Percentiles rank a stretch among this genome's conserved stretches.
Evolutionary conservation across 805 yeast species (phyloP).

Genomic region (Suhomyces emberorum): DNA sequence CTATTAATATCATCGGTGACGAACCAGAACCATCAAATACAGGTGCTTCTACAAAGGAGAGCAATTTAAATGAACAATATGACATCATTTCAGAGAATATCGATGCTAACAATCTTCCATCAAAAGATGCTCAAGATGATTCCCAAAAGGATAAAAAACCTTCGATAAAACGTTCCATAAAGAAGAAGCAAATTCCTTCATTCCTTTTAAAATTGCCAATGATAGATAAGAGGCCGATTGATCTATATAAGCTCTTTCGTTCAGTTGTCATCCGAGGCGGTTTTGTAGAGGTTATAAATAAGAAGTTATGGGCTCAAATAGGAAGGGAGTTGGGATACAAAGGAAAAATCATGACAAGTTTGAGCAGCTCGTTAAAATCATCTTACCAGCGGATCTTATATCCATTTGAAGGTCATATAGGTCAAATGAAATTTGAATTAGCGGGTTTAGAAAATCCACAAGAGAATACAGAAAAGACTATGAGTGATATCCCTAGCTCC

Average conservation of each 20-base stretch:
- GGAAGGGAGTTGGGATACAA: constrained; percentile 78
- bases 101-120: too few species aligned
- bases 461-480: not conserved
- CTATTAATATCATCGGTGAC: too few species aligned
- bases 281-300: constrained; percentile 54
- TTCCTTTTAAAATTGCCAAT: constrained; percentile 53
- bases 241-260: constrained; percentile 55
- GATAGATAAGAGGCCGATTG: constrained; percentile 64
- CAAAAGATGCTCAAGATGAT: too few species aligned
- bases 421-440: constrained; percentile 3
- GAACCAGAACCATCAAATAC: too few species aligned
- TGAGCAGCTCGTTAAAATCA: constrained; percentile 62
- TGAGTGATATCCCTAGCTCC: not conserved
- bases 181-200: constrained; percentile 12
- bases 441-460: not conserved
- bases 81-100: too few species aligned
- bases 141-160: too few species aligned
- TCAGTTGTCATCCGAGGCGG: constrained; percentile 69
- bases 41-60: too few species aligned
- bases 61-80: too few species aligned
- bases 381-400: constrained; percentile 48
- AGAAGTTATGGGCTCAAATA: constrained; percentile 77
- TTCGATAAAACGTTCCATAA: too few species aligned
- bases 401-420: constrained; percentile 27
- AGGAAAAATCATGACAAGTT: constrained; percentile 67